Percentiles rank a stretch among this genome's conserved stretches.
Conservation (phyloP, 805 yeast genomes). For the Ogataea methanolica region DNA sequence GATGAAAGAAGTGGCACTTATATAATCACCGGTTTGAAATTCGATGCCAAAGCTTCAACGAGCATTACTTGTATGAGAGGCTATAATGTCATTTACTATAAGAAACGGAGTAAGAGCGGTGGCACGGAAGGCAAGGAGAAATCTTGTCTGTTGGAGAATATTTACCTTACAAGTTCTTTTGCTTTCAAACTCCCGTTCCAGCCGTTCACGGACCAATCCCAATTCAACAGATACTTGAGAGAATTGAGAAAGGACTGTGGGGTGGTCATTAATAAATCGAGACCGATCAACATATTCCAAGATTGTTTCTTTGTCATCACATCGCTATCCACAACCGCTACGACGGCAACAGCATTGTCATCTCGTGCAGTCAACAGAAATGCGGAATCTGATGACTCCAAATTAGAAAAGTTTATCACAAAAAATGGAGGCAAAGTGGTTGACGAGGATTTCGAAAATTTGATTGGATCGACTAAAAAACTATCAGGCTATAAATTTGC, state of each 20-base stretch:
- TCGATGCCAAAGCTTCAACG: slow-evolving; percentile 11
- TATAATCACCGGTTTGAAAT: slow-evolving; percentile 43
- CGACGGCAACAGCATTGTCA: not conserved
- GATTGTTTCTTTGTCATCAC: slow-evolving; percentile 1
- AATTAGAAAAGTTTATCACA: slow-evolving; percentile 31
- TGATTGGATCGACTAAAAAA: not conserved
- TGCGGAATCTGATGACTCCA: slow-evolving; percentile 13
- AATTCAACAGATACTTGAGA: slow-evolving; percentile 20
- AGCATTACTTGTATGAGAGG: slow-evolving; percentile 56
- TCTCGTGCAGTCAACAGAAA: not conserved
- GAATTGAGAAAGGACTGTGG: slow-evolving; percentile 18
- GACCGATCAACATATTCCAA: not conserved
- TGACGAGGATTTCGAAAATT: slow-evolving; percentile 15
- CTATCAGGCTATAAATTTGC: slow-evolving; percentile 42
- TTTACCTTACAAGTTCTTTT: not conserved
- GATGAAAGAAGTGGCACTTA: slow-evolving; percentile 30
- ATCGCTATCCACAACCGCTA: not conserved
- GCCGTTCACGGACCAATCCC: not conserved
- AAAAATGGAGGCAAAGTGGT: slow-evolving; percentile 41
- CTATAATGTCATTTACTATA: slow-evolving; percentile 43
- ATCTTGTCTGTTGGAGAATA: not conserved
- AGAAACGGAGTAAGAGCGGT: slow-evolving; percentile 10
- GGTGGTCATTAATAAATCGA: slow-evolving; percentile 1
- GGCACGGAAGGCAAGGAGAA: not conserved
- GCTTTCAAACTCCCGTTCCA: not conserved